Evolutionary conservation across 345 rosid genomes (phyloP).

Genomic region (Hibiscus syriacus): DNA sequence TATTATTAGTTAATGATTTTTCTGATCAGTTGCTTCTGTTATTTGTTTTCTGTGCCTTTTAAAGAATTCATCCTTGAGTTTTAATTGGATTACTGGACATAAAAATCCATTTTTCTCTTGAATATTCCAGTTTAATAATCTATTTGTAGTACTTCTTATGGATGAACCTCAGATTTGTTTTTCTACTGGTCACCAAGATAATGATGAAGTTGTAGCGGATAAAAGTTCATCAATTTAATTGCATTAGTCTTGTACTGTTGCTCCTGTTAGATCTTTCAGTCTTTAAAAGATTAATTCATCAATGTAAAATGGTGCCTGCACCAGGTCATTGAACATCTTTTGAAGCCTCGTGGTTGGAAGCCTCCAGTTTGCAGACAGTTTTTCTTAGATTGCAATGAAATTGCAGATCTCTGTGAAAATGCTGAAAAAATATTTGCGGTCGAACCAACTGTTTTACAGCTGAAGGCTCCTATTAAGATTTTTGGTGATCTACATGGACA

Average conservation of each 20-base stretch:
- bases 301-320: conserved; percentile 5
- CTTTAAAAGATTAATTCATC: conserved; percentile 1
- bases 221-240: background rate
- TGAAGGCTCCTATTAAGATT: conserved; percentile 86
- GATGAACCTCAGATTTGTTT: background rate
- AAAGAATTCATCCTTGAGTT: background rate
- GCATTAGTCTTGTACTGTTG: background rate
- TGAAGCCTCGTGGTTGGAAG: conserved; percentile 98
- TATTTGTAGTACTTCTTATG: background rate
- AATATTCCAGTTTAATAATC: background rate
- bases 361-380: conserved; percentile 92
- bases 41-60: background rate
- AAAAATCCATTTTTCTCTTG: background rate
- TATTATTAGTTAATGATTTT: background rate
- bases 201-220: background rate
- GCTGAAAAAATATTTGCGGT: conserved; percentile 81
- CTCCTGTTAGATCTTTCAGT: background rate
- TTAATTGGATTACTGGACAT: background rate
- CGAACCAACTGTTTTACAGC: conserved; percentile 86
- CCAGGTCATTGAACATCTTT: conserved; percentile 78
- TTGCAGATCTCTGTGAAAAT: conserved; percentile 88
- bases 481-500: conserved; percentile 99
- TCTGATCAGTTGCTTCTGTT: background rate
- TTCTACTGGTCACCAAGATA: background rate
- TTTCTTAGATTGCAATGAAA: conserved; percentile 93